A percentile compares a stretch with the other conserved stretches of the same genome.
Conservation (phyloP, 1,284 basidiomycete genomes). For the Agroathelia rolfsii region DNA sequence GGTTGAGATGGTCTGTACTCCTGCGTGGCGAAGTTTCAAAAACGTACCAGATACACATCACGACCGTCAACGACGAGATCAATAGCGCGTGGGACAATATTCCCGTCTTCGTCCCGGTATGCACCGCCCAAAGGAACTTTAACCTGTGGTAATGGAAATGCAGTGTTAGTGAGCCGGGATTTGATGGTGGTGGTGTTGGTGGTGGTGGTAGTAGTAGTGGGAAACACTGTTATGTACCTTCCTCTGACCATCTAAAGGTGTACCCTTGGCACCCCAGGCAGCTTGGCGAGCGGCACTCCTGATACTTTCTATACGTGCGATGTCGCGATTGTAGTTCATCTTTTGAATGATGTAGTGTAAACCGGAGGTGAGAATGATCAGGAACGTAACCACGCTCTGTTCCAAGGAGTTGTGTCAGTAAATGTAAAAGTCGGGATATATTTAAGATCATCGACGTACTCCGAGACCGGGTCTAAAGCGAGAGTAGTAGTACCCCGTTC, state of each 20-base stretch:
- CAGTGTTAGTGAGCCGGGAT: conserved; percentile 3
- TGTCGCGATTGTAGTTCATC: conserved; percentile 68
- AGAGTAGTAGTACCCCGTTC: conserved; percentile 84
- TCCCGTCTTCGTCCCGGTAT: conserved; percentile 47
- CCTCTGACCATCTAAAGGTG: conserved; percentile 47
- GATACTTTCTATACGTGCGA: conserved; percentile 60
- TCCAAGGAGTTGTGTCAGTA: conserved; percentile 10
- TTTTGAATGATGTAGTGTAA: conserved; percentile 74
- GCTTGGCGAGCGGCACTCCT: conserved; percentile 49
- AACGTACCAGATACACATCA: conserved; percentile 62
- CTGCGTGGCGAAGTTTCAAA: conserved; percentile 5
- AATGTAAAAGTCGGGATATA: conserved; percentile 1
- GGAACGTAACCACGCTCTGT: conserved; percentile 67
- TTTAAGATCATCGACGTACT: conserved; percentile 28
- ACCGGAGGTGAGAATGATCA: conserved; percentile 61
- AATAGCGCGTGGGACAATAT: conserved; percentile 40
- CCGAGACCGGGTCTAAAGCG: conserved; percentile 85
- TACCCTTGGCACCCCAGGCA: conserved; percentile 70
- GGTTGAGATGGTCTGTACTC: conserved; percentile 6
- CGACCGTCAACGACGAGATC: conserved; percentile 73
- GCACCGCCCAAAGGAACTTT: conserved; percentile 57
- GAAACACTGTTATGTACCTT: conserved; percentile 38
- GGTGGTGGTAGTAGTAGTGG: no score
- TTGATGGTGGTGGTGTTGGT: no score
- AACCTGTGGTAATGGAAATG: conserved; percentile 33